Evolutionary conservation across 75 land plant species (phyloP).

Genomic region (Cryptomeria japonica): DNA sequence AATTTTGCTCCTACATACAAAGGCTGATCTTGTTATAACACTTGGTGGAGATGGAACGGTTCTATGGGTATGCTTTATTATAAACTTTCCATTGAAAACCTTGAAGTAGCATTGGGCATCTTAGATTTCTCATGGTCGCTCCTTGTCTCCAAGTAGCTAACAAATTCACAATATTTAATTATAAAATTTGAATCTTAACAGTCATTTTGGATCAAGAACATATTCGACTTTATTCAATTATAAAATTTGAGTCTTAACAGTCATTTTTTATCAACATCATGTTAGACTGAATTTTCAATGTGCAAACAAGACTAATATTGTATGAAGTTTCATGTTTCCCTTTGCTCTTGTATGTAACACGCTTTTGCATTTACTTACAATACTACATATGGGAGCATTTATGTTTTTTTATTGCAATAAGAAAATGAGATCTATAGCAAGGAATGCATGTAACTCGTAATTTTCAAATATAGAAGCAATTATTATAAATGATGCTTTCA

Average conservation of each 20-base stretch:
- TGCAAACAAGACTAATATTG: not conserved
- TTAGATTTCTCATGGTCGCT: not conserved
- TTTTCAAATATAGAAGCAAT: not conserved
- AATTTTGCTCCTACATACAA: conserved; percentile 54
- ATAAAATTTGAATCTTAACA: not conserved
- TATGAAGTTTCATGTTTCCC: not conserved
- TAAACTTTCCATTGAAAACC: not conserved
- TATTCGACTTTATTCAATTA: not conserved
- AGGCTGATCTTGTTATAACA: conserved; percentile 88
- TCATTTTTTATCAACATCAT: not conserved
- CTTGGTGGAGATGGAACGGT: conserved; percentile 99
- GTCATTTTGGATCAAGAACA: not conserved
- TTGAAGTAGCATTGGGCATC: conserved; percentile 1
- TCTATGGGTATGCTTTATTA: conserved; percentile 75
- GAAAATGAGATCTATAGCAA: not conserved
- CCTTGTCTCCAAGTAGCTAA: not conserved
- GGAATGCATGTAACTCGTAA: not conserved
- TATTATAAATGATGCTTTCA: not conserved
- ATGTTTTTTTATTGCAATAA: not conserved
- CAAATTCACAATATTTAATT: not conserved
- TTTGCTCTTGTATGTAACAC: not conserved
- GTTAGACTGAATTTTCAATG: not conserved
- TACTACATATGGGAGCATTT: not conserved
- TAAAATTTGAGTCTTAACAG: not conserved
- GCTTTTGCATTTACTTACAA: not conserved